A percentile compares a stretch with the other conserved stretches of the same genome.
These are phyloP conservation scores for Trebouxiophyceae sp. DNA, from an alignment of 163 green algal genomes.

Conservation along the genomic window DNA sequence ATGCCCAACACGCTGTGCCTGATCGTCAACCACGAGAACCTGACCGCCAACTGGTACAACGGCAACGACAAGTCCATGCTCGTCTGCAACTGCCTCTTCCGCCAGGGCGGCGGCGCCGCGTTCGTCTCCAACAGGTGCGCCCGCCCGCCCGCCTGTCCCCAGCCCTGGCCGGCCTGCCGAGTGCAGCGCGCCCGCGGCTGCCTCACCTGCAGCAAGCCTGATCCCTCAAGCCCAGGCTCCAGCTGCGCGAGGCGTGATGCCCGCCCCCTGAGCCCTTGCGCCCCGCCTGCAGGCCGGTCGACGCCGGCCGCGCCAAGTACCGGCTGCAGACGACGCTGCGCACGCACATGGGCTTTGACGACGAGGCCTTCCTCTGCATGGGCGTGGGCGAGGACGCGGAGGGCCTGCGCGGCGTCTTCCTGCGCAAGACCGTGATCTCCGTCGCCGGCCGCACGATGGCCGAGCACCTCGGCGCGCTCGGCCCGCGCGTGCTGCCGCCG, in stretches of 20 bases:
- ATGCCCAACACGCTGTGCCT: conserved; percentile 11
- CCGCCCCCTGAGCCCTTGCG: too few relatives aligned
- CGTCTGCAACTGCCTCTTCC: conserved; percentile 23
- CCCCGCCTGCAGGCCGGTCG: conserved; percentile 14
- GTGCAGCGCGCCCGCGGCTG: too few relatives aligned
- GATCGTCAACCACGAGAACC: conserved; percentile 21
- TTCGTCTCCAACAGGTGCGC: conserved; percentile 36
- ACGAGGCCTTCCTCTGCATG: conserved; percentile 51
- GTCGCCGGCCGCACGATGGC: conserved; percentile 35
- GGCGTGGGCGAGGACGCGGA: conserved; percentile 8
- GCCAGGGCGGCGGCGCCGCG: conserved; percentile 26
- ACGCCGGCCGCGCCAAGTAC: conserved; percentile 38
- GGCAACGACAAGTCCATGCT: conserved; percentile 19
- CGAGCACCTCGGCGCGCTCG: conserved; percentile 1
- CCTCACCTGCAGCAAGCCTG: neutral
- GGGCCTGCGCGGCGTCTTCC: conserved; percentile 36
- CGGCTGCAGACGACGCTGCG: conserved; percentile 42
- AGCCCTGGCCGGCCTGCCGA: neutral
- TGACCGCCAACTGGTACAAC: conserved; percentile 11
- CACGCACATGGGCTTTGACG: conserved; percentile 58
- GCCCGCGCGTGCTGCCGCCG: conserved; percentile 4
- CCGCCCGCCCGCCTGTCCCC: conserved; percentile 3
- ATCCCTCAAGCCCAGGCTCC: neutral
- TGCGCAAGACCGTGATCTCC: conserved; percentile 51
- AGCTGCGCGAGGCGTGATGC: neutral